A percentile compares a stretch with the other conserved stretches of the same genome.
Evolutionary conservation across 2,329 filamentous ascomycete species (phyloP).

Genomic region (Colletotrichum euphorbiae): DNA sequence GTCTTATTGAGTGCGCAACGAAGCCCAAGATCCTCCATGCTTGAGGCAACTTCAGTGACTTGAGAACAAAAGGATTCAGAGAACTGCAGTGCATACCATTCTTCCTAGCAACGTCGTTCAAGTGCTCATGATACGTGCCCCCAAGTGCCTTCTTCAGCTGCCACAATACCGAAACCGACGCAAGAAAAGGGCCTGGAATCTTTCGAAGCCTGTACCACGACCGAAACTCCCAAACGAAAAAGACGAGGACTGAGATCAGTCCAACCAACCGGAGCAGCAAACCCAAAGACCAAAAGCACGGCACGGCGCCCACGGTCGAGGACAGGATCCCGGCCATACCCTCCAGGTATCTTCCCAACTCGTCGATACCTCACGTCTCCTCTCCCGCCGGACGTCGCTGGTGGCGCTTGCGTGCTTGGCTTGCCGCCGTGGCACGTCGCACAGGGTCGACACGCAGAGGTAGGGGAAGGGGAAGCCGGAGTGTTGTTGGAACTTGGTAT

Average conservation of each 20-base stretch:
- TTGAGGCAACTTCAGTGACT: too few species aligned
- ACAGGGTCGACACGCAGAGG: neutral
- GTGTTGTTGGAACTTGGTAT: conserved; percentile 17
- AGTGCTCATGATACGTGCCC: conserved; percentile 44
- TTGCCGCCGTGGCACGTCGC: conserved; percentile 8
- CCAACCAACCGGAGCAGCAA: conserved; percentile 5
- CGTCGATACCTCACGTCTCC: neutral
- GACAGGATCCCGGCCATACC: conserved; percentile 7
- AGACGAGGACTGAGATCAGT: neutral
- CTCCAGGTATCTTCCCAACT: neutral
- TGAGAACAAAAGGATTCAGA: fast-evolving
- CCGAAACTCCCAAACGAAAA: conserved; percentile 38
- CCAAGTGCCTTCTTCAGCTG: conserved; percentile 44
- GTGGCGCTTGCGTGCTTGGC: conserved; percentile 17
- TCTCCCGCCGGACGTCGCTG: neutral
- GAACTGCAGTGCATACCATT: conserved; percentile 14
- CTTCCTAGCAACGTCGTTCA: conserved; percentile 44
- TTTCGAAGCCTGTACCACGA: conserved; percentile 47
- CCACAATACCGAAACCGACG: conserved; percentile 45
- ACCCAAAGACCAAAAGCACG: neutral
- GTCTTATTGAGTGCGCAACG: neutral
- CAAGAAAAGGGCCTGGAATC: conserved; percentile 46
- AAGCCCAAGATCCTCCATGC: neutral
- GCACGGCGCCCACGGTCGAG: neutral
- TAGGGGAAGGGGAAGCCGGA: neutral